phyloP scores from a whole-genome alignment of 306 rosid species.

The Rubus idaeus region DNA sequence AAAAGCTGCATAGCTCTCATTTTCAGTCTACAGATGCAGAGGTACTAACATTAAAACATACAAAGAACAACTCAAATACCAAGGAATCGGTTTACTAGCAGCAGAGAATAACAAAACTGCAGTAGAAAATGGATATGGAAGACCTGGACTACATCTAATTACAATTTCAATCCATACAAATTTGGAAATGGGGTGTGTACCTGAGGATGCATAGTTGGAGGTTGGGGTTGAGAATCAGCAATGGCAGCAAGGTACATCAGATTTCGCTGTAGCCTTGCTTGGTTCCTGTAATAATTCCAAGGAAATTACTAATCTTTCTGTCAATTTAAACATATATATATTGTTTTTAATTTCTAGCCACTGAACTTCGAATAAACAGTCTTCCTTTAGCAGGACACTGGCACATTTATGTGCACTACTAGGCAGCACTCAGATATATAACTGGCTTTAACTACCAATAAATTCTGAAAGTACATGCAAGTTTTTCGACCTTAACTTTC shows the following conservation, averaged over 20 bases:
- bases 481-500: not conserved
- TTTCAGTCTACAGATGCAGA: not conserved
- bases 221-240: constrained; percentile 99
- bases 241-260: constrained; percentile 98
- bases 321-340: not conserved
- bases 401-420: not conserved
- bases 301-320: not conserved
- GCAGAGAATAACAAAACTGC: not conserved
- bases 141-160: not conserved
- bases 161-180: not conserved
- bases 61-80: not conserved
- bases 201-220: constrained; percentile 82
- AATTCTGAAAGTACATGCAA: not conserved
- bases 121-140: not conserved
- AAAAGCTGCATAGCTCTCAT: not conserved
- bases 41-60: not conserved
- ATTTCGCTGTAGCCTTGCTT: constrained; percentile 94
- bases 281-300: constrained; percentile 58
- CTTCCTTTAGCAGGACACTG: not conserved
- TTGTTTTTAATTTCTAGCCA: not conserved
- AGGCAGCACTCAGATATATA: not conserved
- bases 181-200: constrained; percentile 34
- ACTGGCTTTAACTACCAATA: not conserved
- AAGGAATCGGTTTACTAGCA: not conserved
- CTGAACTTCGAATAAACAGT: not conserved